A percentile compares a stretch with the other conserved stretches of the same genome.
Evolutionary conservation across 805 yeast genomes (phyloP).

Genomic region (Saccharomycopsis sp.): DNA sequence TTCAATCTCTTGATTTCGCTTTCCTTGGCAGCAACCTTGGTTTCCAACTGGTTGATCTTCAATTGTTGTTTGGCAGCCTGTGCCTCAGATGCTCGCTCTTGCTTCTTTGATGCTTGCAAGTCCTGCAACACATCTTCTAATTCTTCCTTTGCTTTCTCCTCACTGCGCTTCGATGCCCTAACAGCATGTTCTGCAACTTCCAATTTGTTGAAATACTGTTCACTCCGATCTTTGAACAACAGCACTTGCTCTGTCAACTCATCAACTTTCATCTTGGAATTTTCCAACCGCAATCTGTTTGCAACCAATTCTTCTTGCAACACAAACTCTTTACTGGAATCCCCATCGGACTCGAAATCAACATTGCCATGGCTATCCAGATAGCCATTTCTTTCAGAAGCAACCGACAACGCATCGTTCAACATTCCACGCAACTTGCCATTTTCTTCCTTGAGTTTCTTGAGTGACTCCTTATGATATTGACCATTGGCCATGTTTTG

Average conservation of each 20-base stretch:
- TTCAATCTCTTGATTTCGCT: constrained; percentile 44
- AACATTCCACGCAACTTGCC: constrained; percentile 34
- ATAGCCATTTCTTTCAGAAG: constrained; percentile 28
- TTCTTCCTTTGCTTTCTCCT: constrained; percentile 44
- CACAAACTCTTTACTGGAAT: constrained; percentile 25
- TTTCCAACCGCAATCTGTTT: constrained; percentile 48
- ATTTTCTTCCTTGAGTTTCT: constrained; percentile 35
- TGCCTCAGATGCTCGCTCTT: constrained; percentile 44
- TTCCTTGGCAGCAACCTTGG: constrained; percentile 45
- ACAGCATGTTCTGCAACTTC: constrained; percentile 75
- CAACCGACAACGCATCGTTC: constrained; percentile 27
- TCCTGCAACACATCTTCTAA: constrained; percentile 40
- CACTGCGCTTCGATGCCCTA: constrained; percentile 52
- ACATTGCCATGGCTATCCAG: too few relatives aligned
- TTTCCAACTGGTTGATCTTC: constrained; percentile 44
- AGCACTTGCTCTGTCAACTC: constrained; percentile 48
- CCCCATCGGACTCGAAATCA: constrained; percentile 9
- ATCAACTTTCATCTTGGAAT: constrained; percentile 43
- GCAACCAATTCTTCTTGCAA: constrained; percentile 35
- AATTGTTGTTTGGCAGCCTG: constrained; percentile 44
- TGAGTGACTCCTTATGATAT: constrained; percentile 41
- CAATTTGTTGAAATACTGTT: constrained; percentile 60
- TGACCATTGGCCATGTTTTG: constrained; percentile 28
- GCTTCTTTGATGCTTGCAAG: constrained; percentile 41
- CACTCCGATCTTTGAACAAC: constrained; percentile 62